Evolutionary conservation across 495 filamentous ascomycete genomes (phyloP), one percentile per base, ranked within the genome.

Genomic region (Talaromyces wortmannii): DNA sequence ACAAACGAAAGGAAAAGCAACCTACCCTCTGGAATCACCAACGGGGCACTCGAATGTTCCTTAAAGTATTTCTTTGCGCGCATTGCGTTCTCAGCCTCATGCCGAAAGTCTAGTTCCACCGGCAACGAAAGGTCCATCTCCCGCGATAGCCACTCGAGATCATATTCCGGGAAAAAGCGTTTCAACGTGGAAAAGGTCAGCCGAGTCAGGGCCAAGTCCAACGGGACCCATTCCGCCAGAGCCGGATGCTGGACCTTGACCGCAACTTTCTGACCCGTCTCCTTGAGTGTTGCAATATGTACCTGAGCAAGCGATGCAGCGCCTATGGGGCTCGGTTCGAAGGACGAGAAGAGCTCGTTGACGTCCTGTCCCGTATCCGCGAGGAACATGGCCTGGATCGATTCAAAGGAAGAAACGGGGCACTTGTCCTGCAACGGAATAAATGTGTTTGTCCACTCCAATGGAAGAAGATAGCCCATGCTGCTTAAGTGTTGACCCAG

Each of bases 211-310:
- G 84, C 83, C 57, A 97, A 78, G 66, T 99, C 95, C 17, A 99
- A 71, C 13, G 87, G 88, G 8, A 89, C 86, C 91, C 92, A 99
- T 76, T 96, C 88, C 42, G 90, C 87, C 60, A 99, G 73, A 16
- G 81, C 76, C 15, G 95, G 95, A 71, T 99, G 95, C 62, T 99
- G 95, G 13, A 97, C 85, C 71, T 99, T 99, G 57, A 99, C 95
- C 1, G 95, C 95, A n/a, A 97, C 95, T 62, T 85, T 88, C 71
- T 88, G 84, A 7, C 91, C 91, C 15, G 83, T 90, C 62, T 86
- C 89, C 65, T 83, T 90, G 33, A 96, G 72, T 10, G 82, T 90
- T n/a, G 92, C 94, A 16, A 90, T 72, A 62, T 99, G 94, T 13
- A 99, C 94, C 67, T 99, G 94, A 3, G 95, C 94, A 33, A 99